Evolutionary conservation across 768 basidiomycete species (phyloP), one percentile per base, ranked within the genome.

Genomic region (Phanerochaete sordida): DNA sequence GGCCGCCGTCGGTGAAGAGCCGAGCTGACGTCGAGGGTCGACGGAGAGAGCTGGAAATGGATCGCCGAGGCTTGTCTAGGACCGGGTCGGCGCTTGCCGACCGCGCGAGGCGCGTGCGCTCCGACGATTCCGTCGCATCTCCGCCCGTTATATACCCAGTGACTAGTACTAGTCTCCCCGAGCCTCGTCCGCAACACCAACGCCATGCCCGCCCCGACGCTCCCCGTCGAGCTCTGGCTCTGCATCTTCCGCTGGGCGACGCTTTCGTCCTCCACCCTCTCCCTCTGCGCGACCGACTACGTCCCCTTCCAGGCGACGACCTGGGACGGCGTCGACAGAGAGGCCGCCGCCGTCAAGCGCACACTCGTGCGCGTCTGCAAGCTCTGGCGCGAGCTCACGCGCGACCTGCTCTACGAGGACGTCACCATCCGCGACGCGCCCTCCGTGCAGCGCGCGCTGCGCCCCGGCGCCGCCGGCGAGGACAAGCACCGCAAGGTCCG

Each of bases 351-450:
- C 27, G 74, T 77, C 28, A 78, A 75, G 67, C 68, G 69, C 37
- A 68, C 76, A 2, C 70, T 88, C 50, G 75, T 79, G 46, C 74
- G 78, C 56, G 86, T 88, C 31, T 88, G 85, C 69, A 79, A 77
- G 52, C 70, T 75, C 30, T 88, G 87, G 86, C 76, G 74, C n/a
- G 61, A 61, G 16, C 77, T 85, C 67, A 73, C 79, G 2, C 70
- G 67, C n/a, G 68, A 64, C 21, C 72, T 82, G 48, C 70, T 88
- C 7, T 87, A 83, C 68, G 80, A 79, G 65, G 83, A 87, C 61
- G 67, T 88, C 54, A 71, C 70, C 57, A 71, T 87, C 53, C 64
- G 63, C 24, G 74, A 73, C 37, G 64, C 65, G 15, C 53, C 62
- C 24, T 65, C 64, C 15, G 73, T 82, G 57, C 70, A 66, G 65